Percentiles rank a stretch among this genome's conserved stretches.
Evolutionary conservation across 371 early-diverging fungal species (phyloP).

Genomic region (Funneliformis caledonium): DNA sequence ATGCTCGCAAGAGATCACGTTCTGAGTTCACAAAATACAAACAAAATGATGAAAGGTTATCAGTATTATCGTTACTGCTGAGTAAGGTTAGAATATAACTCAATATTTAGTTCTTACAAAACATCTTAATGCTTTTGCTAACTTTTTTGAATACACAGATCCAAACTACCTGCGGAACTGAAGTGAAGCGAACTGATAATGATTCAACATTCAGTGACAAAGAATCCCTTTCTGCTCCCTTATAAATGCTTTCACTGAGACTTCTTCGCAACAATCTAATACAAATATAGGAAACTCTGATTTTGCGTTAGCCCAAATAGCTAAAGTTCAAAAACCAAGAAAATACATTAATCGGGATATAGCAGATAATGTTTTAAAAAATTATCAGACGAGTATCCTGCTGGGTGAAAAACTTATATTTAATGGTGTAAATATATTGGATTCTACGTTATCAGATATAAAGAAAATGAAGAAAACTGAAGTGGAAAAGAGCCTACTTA

Average conservation of each 20-base stretch:
- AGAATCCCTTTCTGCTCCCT: conserved; percentile 11
- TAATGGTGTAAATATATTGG: neutral
- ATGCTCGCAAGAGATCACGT: too few relatives aligned
- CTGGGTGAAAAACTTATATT: conserved; percentile 1
- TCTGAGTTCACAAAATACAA: too few relatives aligned
- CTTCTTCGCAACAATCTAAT: conserved; percentile 4
- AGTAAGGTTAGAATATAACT: too few relatives aligned
- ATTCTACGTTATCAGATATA: neutral
- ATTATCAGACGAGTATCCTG: neutral
- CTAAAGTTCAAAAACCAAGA: conserved; percentile 9
- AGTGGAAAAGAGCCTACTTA: neutral
- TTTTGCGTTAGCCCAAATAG: conserved; percentile 2
- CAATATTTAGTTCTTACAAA: too few relatives aligned
- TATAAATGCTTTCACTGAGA: conserved; percentile 5
- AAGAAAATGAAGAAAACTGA: neutral
- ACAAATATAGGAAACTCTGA: conserved; percentile 11
- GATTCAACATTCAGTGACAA: neutral
- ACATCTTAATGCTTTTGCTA: too few relatives aligned
- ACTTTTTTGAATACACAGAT: too few relatives aligned
- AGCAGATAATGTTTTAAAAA: conserved; percentile 12
- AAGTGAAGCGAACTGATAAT: too few relatives aligned
- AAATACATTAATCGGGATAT: conserved; percentile 24
- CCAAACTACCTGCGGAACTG: neutral
- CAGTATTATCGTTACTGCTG: too few relatives aligned
- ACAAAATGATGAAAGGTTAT: too few relatives aligned